Conservation (phyloP, 345 rosid species). For the Syzygium jambos region DNA sequence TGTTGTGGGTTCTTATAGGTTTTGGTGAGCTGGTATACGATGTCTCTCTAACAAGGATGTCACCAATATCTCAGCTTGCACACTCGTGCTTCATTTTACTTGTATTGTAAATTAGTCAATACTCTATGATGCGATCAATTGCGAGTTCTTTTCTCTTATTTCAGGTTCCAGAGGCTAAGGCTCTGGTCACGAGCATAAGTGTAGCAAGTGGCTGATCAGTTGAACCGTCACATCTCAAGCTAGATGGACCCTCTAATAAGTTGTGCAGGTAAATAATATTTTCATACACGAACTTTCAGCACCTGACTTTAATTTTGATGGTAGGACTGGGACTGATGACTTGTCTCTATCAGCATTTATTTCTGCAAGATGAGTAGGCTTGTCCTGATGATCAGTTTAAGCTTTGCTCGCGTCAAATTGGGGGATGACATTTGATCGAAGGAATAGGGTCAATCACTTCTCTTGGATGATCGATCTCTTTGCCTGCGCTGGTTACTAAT, state of each 20-base stretch:
- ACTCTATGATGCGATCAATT: neutral
- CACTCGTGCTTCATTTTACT: neutral
- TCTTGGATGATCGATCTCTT: slow-evolving; percentile 79
- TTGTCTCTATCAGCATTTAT: slow-evolving; percentile 68
- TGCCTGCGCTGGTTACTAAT: slow-evolving; percentile 53
- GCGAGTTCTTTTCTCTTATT: neutral
- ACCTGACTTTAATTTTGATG: too few relatives aligned
- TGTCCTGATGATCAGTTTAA: slow-evolving; percentile 40
- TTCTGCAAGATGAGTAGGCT: slow-evolving; percentile 45
- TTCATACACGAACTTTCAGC: neutral
- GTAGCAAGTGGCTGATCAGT: neutral
- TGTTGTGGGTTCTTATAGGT: neutral
- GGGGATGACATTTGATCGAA: slow-evolving; percentile 2
- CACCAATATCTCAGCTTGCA: neutral
- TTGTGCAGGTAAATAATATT: neutral
- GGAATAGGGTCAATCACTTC: slow-evolving; percentile 40
- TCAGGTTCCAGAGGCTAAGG: neutral
- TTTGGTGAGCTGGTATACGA: neutral
- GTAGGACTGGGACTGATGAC: slow-evolving; percentile 20
- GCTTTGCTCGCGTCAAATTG: slow-evolving; percentile 63
- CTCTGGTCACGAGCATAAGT: neutral
- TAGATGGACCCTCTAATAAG: neutral
- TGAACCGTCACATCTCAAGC: neutral
- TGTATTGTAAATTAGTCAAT: neutral
- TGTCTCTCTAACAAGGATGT: neutral